Evolutionary conservation across 306 rosid genomes (phyloP), one percentile per base, ranked within the genome.

Genomic region (Begonia masoniana): DNA sequence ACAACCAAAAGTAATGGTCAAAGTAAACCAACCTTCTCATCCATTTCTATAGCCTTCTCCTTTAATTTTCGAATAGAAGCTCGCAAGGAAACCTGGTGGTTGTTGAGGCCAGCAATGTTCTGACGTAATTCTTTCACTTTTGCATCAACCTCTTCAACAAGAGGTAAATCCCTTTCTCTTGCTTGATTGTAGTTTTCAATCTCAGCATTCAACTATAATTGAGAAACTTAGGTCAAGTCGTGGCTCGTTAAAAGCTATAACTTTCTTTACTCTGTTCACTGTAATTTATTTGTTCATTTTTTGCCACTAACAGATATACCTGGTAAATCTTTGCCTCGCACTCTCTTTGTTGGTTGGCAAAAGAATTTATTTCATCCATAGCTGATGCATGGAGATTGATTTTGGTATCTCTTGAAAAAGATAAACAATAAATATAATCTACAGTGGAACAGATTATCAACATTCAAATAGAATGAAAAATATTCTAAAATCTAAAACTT

Each of bases 101-200:
- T 78, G 71, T 89, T 89, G 43, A 85, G 85, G 62, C 68, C 64
- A 10, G 62, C 78, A 65, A 89, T 77, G 39, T 73, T 78, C 55
- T 80, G 94, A 50, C 62, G 85, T 51, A 85, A 41, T 63, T 89
- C 94, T 63, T 71, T 86, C 43, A 89, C 95, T 47, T 78, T 78
- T 10, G 66, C 65, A 35, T 80, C 94, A 35, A 71, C 81, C 63
- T 85, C 95, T 64, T 89, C 82, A 73, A 78, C 74, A 59, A 74
- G 76, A 54, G 94, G 81, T 63, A 77, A 57, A 62, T 89, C 95
- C 68, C 52, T 76, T 63, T 78, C 94, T 69, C 75, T 78, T 41
- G 80, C 81, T 77, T 78, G 82, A 60, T 72, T 71, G 68, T 66
- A 63, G 41, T 66, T 72, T 0, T 57, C 66, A 68, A 89, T 82